Evolutionary conservation across 2,329 filamentous ascomycete genomes (phyloP).

Genomic region (Sclerotinia nivalis): DNA sequence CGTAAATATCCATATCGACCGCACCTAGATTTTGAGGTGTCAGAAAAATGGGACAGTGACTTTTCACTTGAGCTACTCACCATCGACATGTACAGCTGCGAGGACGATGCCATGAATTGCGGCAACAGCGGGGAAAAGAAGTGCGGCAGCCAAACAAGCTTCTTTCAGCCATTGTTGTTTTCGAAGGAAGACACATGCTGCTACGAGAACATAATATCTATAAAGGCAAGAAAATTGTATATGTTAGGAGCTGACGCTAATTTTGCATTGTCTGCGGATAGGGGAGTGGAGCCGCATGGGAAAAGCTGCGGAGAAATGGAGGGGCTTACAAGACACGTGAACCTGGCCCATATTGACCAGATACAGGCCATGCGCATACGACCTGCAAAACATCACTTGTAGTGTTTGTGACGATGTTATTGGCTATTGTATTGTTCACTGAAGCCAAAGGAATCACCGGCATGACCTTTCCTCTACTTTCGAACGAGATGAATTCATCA

Average conservation of each 20-base stretch:
- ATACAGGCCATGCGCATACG: constrained; percentile 58
- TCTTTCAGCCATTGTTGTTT: constrained; percentile 62
- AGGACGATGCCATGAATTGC: constrained; percentile 65
- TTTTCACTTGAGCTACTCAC: constrained; percentile 44
- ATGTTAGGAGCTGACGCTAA: not conserved
- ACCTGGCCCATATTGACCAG: constrained; percentile 58
- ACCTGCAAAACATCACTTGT: constrained; percentile 45
- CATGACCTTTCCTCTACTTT: constrained; percentile 34
- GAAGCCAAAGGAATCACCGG: constrained; percentile 42
- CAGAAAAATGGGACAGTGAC: constrained; percentile 1
- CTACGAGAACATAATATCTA: constrained; percentile 65
- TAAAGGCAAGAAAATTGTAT: not conserved
- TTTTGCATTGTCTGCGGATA: not conserved
- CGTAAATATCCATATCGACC: constrained; percentile 68
- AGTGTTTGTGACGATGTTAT: constrained; percentile 30
- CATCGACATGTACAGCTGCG: constrained; percentile 57
- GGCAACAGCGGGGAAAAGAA: constrained; percentile 63
- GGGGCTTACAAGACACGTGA: constrained; percentile 51
- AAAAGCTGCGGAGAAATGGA: constrained; percentile 1
- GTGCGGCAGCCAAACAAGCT: constrained; percentile 62
- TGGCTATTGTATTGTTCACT: constrained; percentile 30
- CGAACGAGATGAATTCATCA: not conserved
- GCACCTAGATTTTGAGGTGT: constrained; percentile 47
- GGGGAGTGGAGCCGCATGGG: not conserved
- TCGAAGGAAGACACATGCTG: constrained; percentile 62